A percentile compares a stretch with the other conserved stretches of the same genome.
Conservation (phyloP, 495 filamentous ascomycete species). For the Daldinia caldariorum region DNA sequence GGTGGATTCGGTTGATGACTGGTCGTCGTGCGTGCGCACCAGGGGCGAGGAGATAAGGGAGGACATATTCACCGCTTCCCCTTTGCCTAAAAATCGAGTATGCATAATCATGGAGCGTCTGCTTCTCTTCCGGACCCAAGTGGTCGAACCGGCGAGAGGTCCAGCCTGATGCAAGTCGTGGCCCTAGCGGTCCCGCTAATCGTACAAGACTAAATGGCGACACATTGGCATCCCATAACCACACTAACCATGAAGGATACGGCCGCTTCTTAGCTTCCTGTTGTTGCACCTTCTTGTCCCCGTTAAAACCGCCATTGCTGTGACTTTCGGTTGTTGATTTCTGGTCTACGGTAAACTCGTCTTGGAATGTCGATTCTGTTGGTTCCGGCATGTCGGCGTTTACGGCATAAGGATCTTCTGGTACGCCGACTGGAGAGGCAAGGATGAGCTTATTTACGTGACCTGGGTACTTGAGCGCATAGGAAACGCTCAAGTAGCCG, state of each 20-base stretch:
- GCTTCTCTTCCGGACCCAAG: constrained; percentile 80
- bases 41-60: constrained; percentile 91
- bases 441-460: constrained; percentile 94
- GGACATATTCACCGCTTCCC: constrained; percentile 94
- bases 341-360: constrained; percentile 82
- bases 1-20: constrained; percentile 83
- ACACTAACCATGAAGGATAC: constrained; percentile 83
- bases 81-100: constrained; percentile 94
- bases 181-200: constrained; percentile 89
- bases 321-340: constrained; percentile 61
- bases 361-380: constrained; percentile 70
- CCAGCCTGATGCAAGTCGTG: constrained; percentile 93
- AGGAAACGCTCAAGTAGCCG: constrained; percentile 92
- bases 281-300: constrained; percentile 44
- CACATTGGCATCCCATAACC: constrained; percentile 96
- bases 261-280: constrained; percentile 59
- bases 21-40: constrained; percentile 92
- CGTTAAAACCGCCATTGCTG: constrained; percentile 25
- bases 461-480: constrained; percentile 95
- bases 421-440: constrained; percentile 92
- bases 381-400: constrained; percentile 82
- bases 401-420: constrained; percentile 93
- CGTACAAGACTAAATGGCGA: constrained; percentile 92
- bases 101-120: constrained; percentile 88
- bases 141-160: constrained; percentile 91